Evolutionary conservation across 139 green algal species (phyloP).

Genomic region (Protoeuglena noctilucae): DNA sequence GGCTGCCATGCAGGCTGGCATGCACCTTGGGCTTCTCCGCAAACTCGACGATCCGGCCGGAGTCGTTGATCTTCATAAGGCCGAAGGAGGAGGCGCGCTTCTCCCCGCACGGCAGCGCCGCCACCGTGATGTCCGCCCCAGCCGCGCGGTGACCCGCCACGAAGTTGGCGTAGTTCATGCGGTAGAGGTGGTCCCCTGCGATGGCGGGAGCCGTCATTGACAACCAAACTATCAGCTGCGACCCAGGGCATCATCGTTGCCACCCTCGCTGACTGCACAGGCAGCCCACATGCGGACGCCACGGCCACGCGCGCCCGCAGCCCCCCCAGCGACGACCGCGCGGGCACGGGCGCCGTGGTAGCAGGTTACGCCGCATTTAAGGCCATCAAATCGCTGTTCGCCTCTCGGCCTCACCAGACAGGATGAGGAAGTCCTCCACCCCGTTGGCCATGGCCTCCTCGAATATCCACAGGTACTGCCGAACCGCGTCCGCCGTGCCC

Average conservation of each 20-base stretch:
- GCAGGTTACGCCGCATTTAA: no score
- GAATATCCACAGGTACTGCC: constrained; percentile 99
- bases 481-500: constrained; percentile 92
- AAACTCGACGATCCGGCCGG: constrained; percentile 76
- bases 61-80: constrained; percentile 97
- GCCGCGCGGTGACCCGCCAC: constrained; percentile 70
- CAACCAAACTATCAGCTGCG: no score
- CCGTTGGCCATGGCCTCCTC: constrained; percentile 68
- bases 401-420: no score
- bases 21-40: constrained; percentile 96
- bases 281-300: no score
- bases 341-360: no score
- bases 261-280: no score
- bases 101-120: constrained; percentile 83
- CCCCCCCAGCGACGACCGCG: no score
- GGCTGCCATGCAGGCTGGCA: no score
- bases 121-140: constrained; percentile 92
- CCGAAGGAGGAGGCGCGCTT: constrained; percentile 80
- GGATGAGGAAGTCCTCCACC: constrained; percentile 95
- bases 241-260: no score
- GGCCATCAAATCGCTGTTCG: no score
- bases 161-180: constrained; percentile 98
- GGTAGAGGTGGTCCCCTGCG: constrained; percentile 93
- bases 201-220: no score
- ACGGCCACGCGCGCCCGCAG: no score